A percentile compares a stretch with the other conserved stretches of the same genome.
These are phyloP conservation scores for Epicoccum nigrum DNA, from an alignment of 2,329 filamentous ascomycete genomes.

Conservation along the genomic window DNA sequence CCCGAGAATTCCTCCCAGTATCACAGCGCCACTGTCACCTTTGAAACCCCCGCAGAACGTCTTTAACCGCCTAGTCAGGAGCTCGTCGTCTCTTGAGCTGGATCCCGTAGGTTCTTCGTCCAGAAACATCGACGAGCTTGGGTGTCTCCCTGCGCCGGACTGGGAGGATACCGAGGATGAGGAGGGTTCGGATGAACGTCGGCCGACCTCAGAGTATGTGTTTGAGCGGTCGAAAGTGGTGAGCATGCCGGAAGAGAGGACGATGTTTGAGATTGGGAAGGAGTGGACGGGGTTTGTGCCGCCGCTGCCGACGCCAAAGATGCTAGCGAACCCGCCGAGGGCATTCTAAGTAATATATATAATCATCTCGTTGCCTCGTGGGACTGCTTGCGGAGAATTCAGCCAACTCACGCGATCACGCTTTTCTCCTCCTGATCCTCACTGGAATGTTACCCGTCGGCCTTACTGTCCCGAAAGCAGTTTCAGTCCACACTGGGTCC, in stretches of 20 bases:
- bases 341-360: too few species aligned
- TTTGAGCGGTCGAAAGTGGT: conserved; percentile 39
- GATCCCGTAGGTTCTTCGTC: conserved; percentile 25
- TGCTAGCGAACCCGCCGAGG: conserved; percentile 14
- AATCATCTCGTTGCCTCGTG: too few species aligned
- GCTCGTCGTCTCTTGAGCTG: conserved; percentile 14
- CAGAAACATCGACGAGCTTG: conserved; percentile 25
- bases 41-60: conserved; percentile 26
- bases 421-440: not conserved
- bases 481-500: not conserved
- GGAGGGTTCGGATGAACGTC: conserved; percentile 6
- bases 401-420: too few species aligned
- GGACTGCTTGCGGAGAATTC: too few species aligned
- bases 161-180: conserved; percentile 17
- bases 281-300: conserved; percentile 34
- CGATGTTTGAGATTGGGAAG: conserved; percentile 26
- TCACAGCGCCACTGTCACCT: conserved; percentile 20
- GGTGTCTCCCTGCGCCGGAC: conserved; percentile 9
- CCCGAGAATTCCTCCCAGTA: conserved; percentile 25
- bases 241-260: conserved; percentile 31
- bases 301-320: conserved; percentile 26
- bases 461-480: conserved; percentile 3
- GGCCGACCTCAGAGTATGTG: conserved; percentile 32
- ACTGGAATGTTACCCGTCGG: conserved; percentile 1
- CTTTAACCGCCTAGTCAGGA: conserved; percentile 28